Conservation (phyloP, 2,329 filamentous ascomycete genomes). For the Penicillium sp. region DNA sequence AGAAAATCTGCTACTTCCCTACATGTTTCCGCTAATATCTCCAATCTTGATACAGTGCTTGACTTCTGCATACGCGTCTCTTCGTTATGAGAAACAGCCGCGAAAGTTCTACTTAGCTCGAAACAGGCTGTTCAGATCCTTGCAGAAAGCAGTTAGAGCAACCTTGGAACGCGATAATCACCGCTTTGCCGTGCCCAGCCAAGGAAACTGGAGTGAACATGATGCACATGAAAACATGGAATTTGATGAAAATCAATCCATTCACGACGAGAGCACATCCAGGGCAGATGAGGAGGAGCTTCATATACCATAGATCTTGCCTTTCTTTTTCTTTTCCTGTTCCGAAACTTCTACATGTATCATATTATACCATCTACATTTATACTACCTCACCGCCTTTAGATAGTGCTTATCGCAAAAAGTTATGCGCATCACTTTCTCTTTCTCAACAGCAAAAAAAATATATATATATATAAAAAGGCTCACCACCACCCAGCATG, state of each 20-base stretch:
- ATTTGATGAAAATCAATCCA: neutral
- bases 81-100: neutral
- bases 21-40: neutral
- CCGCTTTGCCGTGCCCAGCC: neutral
- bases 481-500: conserved; percentile 19
- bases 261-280: neutral
- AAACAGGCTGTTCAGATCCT: neutral
- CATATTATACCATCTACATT: neutral
- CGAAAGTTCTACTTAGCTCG: neutral
- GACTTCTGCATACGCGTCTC: neutral
- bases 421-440: conserved; percentile 2
- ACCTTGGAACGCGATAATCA: neutral
- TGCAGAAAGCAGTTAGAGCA: neutral
- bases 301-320: neutral
- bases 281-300: neutral
- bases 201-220: neutral
- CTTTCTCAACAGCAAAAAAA: neutral
- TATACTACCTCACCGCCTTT: conserved; percentile 11
- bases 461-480: conserved; percentile 1
- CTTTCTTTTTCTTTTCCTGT: neutral
- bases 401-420: conserved; percentile 16
- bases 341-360: neutral
- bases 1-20: neutral
- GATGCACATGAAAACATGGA: neutral
- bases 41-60: neutral